Conservation (phyloP, 345 rosid species). For the Alliaria petiolata region DNA sequence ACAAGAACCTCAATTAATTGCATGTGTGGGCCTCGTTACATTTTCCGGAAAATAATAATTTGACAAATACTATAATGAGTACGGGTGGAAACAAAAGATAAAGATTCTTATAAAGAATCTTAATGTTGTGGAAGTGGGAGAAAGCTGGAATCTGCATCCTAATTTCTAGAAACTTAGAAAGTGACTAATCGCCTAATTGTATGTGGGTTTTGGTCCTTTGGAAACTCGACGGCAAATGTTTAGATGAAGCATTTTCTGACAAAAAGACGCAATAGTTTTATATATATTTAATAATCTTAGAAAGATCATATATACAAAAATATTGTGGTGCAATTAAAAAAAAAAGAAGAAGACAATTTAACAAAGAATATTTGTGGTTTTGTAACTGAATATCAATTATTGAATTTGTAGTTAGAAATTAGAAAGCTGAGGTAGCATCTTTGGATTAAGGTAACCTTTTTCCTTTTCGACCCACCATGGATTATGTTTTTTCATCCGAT, state of each 20-base stretch:
- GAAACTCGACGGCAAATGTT: background rate
- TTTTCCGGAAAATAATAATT: background rate
- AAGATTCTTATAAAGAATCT: slow-evolving; percentile 19
- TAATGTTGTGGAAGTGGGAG: slow-evolving; percentile 38
- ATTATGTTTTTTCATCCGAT: background rate
- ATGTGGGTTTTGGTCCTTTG: background rate
- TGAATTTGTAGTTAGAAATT: background rate
- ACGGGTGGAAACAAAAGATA: slow-evolving; percentile 29
- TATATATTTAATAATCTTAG: too few species aligned
- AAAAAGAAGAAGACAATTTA: background rate
- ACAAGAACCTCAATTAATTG: background rate
- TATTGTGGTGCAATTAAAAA: too few species aligned
- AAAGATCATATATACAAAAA: too few species aligned
- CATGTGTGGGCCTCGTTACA: slow-evolving; percentile 7
- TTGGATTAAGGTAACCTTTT: too few species aligned
- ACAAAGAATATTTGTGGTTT: background rate
- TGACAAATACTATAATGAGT: background rate
- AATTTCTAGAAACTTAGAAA: slow-evolving; percentile 21
- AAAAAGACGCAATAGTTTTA: too few species aligned
- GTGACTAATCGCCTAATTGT: background rate
- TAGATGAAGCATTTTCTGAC: too few species aligned
- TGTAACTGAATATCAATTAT: background rate
- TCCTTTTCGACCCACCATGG: background rate
- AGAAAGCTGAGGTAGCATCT: background rate
- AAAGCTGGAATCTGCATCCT: slow-evolving; percentile 42